A percentile compares a stretch with the other conserved stretches of the same genome.
Evolutionary conservation across 2,329 filamentous ascomycete genomes (phyloP).

Genomic region (Magnaporthales sp.): DNA sequence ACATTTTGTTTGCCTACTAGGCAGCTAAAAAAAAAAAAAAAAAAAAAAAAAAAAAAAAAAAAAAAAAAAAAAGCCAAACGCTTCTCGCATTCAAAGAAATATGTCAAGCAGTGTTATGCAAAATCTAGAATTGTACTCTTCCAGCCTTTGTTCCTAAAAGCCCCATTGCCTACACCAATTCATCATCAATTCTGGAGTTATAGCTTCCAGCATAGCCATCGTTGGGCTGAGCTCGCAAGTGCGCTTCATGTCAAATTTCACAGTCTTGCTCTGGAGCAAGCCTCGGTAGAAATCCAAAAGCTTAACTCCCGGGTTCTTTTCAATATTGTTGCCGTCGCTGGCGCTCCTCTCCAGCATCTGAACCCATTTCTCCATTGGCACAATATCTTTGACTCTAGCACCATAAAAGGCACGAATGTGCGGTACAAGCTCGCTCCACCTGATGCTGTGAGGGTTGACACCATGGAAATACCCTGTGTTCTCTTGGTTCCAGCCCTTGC

Average conservation of each 20-base stretch:
- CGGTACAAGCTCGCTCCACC: constrained; percentile 31
- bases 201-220: constrained; percentile 27
- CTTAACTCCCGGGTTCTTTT: constrained; percentile 40
- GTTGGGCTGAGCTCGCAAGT: constrained; percentile 31
- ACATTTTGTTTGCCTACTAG: background rate
- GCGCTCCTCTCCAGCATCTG: constrained; percentile 30
- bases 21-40: too few species aligned
- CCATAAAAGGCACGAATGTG: constrained; percentile 32
- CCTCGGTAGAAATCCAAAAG: constrained; percentile 39
- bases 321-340: constrained; percentile 22
- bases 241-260: constrained; percentile 29
- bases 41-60: background rate
- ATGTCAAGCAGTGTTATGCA: background rate
- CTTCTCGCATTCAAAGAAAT: background rate
- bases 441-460: constrained; percentile 32
- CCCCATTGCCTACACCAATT: constrained; percentile 40
- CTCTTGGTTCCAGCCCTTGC: constrained; percentile 13
- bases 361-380: constrained; percentile 37
- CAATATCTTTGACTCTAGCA: constrained; percentile 24
- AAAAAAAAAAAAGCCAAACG: background rate
- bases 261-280: constrained; percentile 16
- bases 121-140: background rate
- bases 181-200: constrained; percentile 34
- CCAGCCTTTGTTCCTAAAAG: constrained; percentile 11
- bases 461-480: constrained; percentile 36